These are phyloP conservation scores for Yarrowia sp. DNA, from an alignment of 805 yeast species.

Conservation along the genomic window DNA sequence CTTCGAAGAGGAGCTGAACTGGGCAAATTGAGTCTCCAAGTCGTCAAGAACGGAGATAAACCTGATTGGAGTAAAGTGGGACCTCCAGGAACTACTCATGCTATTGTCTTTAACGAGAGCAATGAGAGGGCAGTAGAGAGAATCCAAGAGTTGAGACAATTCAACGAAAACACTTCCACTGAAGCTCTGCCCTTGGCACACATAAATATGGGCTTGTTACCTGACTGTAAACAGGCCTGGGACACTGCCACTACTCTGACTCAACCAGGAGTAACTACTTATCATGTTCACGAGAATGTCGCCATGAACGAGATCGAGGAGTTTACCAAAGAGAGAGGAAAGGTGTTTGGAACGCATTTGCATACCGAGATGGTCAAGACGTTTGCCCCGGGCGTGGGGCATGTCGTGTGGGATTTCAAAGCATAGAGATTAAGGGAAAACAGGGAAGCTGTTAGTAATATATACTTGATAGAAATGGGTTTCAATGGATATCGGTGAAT, in stretches of 20 bases:
- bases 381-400: constrained; percentile 88
- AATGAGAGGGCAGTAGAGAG: constrained; percentile 62
- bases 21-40: constrained; percentile 54
- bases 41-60: constrained; percentile 50
- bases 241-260: constrained; percentile 51
- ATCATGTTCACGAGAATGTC: constrained; percentile 82
- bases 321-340: constrained; percentile 47
- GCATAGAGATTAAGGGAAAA: no score
- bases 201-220: constrained; percentile 80
- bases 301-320: constrained; percentile 53
- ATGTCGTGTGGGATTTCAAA: constrained; percentile 61
- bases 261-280: constrained; percentile 1
- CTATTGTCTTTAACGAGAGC: constrained; percentile 67
- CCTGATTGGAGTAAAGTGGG: constrained; percentile 41
- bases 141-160: constrained; percentile 42
- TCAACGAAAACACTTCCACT: not conserved
- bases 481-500: no score
- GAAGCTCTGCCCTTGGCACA: constrained; percentile 55
- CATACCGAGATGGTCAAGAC: constrained; percentile 76
- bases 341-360: constrained; percentile 41
- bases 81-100: constrained; percentile 46
- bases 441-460: no score
- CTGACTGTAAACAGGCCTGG: constrained; percentile 73
- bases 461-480: no score
- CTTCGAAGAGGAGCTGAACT: constrained; percentile 60